Evolutionary conservation across 2,329 filamentous ascomycete species (phyloP).

Genomic region (Talaromyces sp.): DNA sequence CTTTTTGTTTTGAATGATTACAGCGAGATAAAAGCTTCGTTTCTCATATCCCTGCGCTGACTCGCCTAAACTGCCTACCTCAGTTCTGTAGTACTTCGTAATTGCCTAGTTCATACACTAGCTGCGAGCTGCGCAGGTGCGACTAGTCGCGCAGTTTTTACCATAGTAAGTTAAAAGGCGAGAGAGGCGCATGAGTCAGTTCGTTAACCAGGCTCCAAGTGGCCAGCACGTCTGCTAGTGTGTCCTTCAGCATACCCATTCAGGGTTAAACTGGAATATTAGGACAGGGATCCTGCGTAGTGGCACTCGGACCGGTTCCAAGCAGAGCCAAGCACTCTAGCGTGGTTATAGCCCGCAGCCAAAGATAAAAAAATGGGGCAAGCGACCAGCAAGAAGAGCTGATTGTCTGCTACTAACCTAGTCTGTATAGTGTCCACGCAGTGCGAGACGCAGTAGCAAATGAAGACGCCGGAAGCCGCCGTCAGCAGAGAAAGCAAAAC

Average conservation of each 20-base stretch:
- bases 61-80: too few species aligned
- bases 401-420: background rate
- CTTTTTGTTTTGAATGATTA: too few species aligned
- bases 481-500: background rate
- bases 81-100: too few species aligned
- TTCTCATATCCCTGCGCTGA: too few species aligned
- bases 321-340: constrained; percentile 30
- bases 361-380: constrained; percentile 20
- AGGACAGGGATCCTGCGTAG: constrained; percentile 5
- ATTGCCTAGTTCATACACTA: too few species aligned
- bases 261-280: background rate
- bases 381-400: background rate
- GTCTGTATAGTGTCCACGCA: too few species aligned
- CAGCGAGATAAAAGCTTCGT: too few species aligned
- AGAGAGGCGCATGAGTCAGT: background rate
- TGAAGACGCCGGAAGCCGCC: constrained; percentile 6
- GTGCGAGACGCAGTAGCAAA: background rate
- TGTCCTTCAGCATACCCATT: background rate
- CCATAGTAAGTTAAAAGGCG: background rate
- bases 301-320: constrained; percentile 21
- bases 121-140: background rate
- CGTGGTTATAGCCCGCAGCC: constrained; percentile 19
- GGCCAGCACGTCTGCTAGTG: background rate
- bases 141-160: background rate
- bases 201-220: background rate